Conservation (phyloP, 805 yeast genomes). For the Komagataella ulmi region DNA sequence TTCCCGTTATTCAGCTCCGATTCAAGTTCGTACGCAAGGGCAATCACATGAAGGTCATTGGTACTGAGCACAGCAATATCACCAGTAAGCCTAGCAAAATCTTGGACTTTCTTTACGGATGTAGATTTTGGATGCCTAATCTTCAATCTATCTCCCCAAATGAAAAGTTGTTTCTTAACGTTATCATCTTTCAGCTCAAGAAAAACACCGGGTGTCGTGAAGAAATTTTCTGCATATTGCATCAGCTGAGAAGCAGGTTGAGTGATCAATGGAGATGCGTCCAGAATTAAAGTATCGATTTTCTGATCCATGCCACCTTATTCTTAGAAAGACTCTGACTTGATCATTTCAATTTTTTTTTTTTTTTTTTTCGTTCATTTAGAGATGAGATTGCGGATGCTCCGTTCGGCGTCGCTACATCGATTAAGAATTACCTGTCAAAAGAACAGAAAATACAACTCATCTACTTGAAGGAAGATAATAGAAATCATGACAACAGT, state of each 20-base stretch:
- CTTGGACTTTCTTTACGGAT: constrained; percentile 50
- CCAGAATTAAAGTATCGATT: constrained; percentile 55
- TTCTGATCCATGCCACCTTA: background rate
- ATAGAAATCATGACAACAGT: constrained; percentile 5
- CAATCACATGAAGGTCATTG: constrained; percentile 87
- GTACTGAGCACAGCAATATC: constrained; percentile 79
- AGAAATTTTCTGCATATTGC: constrained; percentile 56
- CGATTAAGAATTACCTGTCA: background rate
- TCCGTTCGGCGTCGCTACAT: background rate
- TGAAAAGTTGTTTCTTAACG: constrained; percentile 61
- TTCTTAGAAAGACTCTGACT: background rate
- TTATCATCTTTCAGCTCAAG: constrained; percentile 78
- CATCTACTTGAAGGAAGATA: background rate
- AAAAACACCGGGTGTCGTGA: constrained; percentile 86
- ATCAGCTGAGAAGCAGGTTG: constrained; percentile 67
- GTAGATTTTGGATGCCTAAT: constrained; percentile 67
- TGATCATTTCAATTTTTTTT: background rate
- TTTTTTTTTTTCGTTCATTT: background rate
- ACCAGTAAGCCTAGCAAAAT: constrained; percentile 81
- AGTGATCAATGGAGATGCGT: constrained; percentile 91
- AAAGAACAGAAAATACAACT: background rate
- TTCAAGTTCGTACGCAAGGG: constrained; percentile 82
- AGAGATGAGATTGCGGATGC: background rate
- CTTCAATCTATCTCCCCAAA: constrained; percentile 66
- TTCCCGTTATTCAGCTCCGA: constrained; percentile 56